These are phyloP conservation scores for Phialophora verrucosa DNA, from an alignment of 2,329 filamentous ascomycete genomes.

Conservation along the genomic window DNA sequence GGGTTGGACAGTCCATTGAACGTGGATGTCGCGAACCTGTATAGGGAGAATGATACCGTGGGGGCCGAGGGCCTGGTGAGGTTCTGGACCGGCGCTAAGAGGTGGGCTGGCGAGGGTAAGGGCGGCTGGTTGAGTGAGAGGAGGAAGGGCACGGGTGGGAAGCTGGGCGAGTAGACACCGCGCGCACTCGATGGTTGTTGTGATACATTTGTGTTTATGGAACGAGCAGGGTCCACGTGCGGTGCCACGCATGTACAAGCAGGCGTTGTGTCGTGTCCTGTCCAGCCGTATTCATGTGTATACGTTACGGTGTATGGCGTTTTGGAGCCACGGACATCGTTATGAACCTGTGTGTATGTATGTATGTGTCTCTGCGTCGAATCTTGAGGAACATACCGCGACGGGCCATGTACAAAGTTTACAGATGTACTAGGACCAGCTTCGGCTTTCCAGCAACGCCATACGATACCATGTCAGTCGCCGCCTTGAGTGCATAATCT, in stretches of 20 bases:
- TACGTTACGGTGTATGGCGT: neutral
- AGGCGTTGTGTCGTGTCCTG: neutral
- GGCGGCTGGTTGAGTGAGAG: slow-evolving; percentile 39
- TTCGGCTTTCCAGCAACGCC: neutral
- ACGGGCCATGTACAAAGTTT: no score
- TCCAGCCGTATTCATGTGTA: neutral
- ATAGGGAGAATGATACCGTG: slow-evolving; percentile 52
- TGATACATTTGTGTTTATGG: no score
- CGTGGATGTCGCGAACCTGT: slow-evolving; percentile 54
- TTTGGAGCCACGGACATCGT: neutral
- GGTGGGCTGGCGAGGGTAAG: slow-evolving; percentile 49
- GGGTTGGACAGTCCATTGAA: slow-evolving; percentile 56
- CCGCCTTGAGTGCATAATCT: neutral
- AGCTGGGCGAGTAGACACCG: slow-evolving; percentile 26
- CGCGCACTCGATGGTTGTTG: no score
- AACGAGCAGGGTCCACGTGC: no score
- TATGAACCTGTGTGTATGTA: neutral
- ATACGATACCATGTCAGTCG: neutral
- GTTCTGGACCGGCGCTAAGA: slow-evolving; percentile 55
- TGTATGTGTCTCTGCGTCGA: neutral
- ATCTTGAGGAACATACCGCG: neutral
- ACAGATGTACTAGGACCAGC: neutral
- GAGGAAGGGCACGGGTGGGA: slow-evolving; percentile 36
- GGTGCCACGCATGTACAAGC: neutral
- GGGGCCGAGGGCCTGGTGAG: slow-evolving; percentile 55